Conservation (phyloP, 352 stramenopile species). For the Phytophthora chlamydospora region DNA sequence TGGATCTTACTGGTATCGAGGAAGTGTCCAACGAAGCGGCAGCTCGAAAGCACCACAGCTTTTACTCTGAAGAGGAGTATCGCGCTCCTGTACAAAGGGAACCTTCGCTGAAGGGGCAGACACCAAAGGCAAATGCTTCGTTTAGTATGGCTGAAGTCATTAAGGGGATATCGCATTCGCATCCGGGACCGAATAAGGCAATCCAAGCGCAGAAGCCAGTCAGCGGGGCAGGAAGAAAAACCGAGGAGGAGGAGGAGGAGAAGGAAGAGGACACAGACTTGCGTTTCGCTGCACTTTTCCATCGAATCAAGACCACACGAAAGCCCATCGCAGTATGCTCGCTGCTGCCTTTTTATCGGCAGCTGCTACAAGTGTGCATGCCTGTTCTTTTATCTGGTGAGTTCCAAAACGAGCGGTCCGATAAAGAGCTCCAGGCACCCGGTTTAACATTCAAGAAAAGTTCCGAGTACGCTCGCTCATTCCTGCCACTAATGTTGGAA, state of each 20-base stretch:
- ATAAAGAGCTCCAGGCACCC: constrained; percentile 58
- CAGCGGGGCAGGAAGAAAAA: constrained; percentile 10
- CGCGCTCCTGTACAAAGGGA: constrained; percentile 24
- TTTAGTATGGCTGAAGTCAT: constrained; percentile 78
- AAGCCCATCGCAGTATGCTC: constrained; percentile 76
- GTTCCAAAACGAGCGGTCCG: constrained; percentile 61
- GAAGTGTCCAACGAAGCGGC: constrained; percentile 53
- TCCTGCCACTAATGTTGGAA: constrained; percentile 80
- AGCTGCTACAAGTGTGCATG: constrained; percentile 81
- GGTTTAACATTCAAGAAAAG: constrained; percentile 70
- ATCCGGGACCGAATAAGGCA: constrained; percentile 38
- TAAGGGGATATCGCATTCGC: constrained; percentile 61
- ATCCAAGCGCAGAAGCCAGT: constrained; percentile 15
- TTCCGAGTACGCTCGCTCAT: constrained; percentile 79
- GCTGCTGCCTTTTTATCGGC: constrained; percentile 82
- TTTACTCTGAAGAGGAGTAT: constrained; percentile 77
- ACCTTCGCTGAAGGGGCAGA: constrained; percentile 21
- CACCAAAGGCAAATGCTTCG: constrained; percentile 37
- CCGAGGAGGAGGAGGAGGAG: constrained; percentile 53
- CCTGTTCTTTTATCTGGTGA: constrained; percentile 71
- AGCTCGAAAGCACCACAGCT: constrained; percentile 70
- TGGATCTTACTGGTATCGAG: constrained; percentile 55
- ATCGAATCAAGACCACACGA: constrained; percentile 84
- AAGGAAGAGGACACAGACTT: constrained; percentile 56
- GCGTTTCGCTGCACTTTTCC: constrained; percentile 70